Evolutionary conservation across 768 basidiomycete species (phyloP), one percentile per base, ranked within the genome.

Genomic region (Boletus edulis): DNA sequence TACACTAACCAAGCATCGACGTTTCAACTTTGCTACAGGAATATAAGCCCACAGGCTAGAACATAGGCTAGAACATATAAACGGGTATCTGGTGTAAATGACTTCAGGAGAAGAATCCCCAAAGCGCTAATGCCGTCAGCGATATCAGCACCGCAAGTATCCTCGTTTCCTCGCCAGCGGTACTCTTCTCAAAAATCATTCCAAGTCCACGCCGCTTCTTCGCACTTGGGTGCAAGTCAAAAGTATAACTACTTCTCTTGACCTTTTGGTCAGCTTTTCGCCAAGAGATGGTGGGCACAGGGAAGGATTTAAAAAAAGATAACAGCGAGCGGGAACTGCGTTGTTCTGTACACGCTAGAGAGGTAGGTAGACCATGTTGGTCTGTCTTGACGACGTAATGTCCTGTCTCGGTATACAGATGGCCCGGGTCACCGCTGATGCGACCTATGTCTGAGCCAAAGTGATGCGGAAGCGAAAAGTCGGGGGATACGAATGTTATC

Each of bases 81-180:
- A 17, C 3, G 35, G 35, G 38, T 42, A 41, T 35, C 39, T 42
- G 20, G 7, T 8, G 24, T 14, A 31, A 38, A 18, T 31, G 34
- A 20, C 24, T 34, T 65, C 47, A 68, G 18, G 63, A 57, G n/a
- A 71, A 66, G 49, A 71, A 71, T 24, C 69, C 60, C 69, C 69
- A 72, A 6, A 71, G 52, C 11, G 69, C 69, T 22, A 71, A 43
- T 44, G 65, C 71, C 11, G 65, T 63, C 43, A 71, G 51, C 8
- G 69, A 68, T 38, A 66, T 37, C 34, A 71, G 37, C 6, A 69
- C 52, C 31, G 61, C 45, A 32, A 71, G 53, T 3, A 69, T 57
- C 48, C 70, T 75, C 67, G 81, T 77, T 68, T 89, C 87, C 64
- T 89, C 85, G 7, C 87, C 87, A 22, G 87, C 87, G 1, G 78